These are phyloP conservation scores for Diaporthe sp. DNA, from an alignment of 2,329 filamentous ascomycete genomes.

Conservation along the genomic window DNA sequence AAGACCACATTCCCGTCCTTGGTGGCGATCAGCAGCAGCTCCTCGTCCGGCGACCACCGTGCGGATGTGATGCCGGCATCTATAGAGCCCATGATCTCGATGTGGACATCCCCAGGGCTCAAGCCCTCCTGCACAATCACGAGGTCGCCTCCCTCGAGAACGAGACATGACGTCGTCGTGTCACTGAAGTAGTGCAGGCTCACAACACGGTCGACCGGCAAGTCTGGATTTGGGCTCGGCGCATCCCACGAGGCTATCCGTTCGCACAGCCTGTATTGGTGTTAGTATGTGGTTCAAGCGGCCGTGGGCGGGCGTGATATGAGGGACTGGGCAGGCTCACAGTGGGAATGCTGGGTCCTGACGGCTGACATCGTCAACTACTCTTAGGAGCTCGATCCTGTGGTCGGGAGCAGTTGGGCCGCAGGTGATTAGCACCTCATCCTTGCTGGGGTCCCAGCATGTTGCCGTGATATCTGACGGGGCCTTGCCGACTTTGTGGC, in stretches of 20 bases:
- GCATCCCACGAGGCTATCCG: constrained; percentile 89
- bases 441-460: constrained; percentile 85
- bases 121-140: constrained; percentile 78
- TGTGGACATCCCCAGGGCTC: constrained; percentile 74
- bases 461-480: constrained; percentile 75
- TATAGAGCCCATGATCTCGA: constrained; percentile 95
- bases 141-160: constrained; percentile 92
- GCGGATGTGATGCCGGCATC: constrained; percentile 92
- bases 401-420: constrained; percentile 79
- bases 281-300: background rate
- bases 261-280: constrained; percentile 42
- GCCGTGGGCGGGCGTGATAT: background rate
- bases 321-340: constrained; percentile 47
- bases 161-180: constrained; percentile 79
- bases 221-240: constrained; percentile 79
- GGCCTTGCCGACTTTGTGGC: constrained; percentile 73
- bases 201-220: constrained; percentile 80
- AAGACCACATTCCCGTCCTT: constrained; percentile 83
- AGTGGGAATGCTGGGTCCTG: constrained; percentile 39
- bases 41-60: constrained; percentile 94
- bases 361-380: constrained; percentile 53
- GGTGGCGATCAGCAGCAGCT: constrained; percentile 86
- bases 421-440: constrained; percentile 84
- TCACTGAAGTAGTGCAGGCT: constrained; percentile 89
- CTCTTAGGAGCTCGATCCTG: constrained; percentile 76